These are phyloP conservation scores for Celoporthe dispersa DNA, from an alignment of 2,329 filamentous ascomycete genomes.

Conservation along the genomic window DNA sequence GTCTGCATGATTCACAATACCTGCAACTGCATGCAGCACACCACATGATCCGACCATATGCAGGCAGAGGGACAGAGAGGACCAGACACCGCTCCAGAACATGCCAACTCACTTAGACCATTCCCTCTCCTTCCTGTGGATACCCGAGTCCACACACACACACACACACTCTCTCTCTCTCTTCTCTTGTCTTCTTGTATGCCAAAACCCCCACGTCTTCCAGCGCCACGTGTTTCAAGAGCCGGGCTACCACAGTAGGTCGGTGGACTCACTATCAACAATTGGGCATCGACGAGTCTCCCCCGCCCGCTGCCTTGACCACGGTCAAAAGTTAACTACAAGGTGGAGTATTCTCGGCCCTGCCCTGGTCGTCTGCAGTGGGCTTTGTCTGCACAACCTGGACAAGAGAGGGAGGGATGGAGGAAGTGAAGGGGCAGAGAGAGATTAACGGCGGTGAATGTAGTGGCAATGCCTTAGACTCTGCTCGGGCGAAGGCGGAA, in stretches of 20 bases:
- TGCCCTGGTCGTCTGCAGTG: neutral
- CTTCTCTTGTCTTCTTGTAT: neutral
- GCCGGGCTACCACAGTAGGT: constrained; percentile 1
- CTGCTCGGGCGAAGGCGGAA: no score
- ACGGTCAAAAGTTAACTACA: neutral
- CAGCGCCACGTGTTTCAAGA: constrained; percentile 27
- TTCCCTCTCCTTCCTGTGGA: neutral
- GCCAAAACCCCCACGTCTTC: neutral
- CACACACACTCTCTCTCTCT: neutral
- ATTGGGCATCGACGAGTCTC: neutral
- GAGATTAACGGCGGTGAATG: neutral
- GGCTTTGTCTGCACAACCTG: neutral
- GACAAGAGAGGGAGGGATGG: neutral
- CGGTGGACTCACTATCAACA: neutral
- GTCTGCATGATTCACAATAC: neutral
- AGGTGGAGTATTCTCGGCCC: neutral
- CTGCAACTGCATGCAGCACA: neutral
- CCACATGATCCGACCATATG: neutral
- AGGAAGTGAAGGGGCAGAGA: neutral
- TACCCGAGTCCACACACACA: neutral
- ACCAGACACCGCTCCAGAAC: neutral
- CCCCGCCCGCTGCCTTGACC: neutral
- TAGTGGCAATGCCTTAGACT: no score
- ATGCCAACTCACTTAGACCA: neutral
- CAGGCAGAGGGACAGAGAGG: neutral